A percentile compares a stretch with the other conserved stretches of the same genome.
These are phyloP conservation scores for Wickerhamomyces xylosicus DNA, from an alignment of 805 yeast species.

Conservation along the genomic window DNA sequence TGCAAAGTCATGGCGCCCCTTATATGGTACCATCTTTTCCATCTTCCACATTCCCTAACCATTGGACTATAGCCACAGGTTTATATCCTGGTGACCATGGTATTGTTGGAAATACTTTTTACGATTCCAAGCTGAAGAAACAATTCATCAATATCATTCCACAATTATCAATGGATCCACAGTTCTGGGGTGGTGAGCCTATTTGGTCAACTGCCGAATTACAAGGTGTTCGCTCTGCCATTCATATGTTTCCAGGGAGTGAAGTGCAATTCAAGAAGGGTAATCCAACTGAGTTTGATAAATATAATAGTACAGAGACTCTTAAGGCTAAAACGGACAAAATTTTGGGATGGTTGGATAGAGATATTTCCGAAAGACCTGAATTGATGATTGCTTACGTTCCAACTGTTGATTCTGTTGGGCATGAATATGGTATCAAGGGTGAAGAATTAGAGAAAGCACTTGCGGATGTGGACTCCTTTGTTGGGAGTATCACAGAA, in stretches of 20 bases:
- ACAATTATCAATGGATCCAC: conserved; percentile 35
- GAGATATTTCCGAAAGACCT: conserved; percentile 45
- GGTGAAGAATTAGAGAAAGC: conserved; percentile 49
- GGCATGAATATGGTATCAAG: conserved; percentile 61
- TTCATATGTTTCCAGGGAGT: conserved; percentile 97
- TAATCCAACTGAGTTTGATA: conserved; percentile 44
- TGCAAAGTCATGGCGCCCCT: conserved; percentile 55
- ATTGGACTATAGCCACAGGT: conserved; percentile 88
- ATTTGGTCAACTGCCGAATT: conserved; percentile 68
- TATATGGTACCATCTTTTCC: conserved; percentile 86
- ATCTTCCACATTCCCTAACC: conserved; percentile 83
- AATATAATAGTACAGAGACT: conserved; percentile 54
- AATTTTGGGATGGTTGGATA: conserved; percentile 61
- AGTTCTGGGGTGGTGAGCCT: conserved; percentile 89
- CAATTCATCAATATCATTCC: conserved; percentile 59
- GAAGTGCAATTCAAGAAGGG: conserved; percentile 50
- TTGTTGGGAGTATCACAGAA: conserved; percentile 37
- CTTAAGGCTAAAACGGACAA: conserved; percentile 47
- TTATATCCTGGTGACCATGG: conserved; percentile 78
- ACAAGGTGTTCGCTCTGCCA: conserved; percentile 56
- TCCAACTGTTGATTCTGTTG: conserved; percentile 72
- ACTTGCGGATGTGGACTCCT: conserved; percentile 53
- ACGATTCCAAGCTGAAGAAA: conserved; percentile 42
- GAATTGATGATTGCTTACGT: conserved; percentile 70
- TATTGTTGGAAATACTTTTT: conserved; percentile 75